A percentile compares a stretch with the other conserved stretches of the same genome.
Conservation (phyloP, 352 stramenopile genomes). For the Pythium dissotocum region DNA sequence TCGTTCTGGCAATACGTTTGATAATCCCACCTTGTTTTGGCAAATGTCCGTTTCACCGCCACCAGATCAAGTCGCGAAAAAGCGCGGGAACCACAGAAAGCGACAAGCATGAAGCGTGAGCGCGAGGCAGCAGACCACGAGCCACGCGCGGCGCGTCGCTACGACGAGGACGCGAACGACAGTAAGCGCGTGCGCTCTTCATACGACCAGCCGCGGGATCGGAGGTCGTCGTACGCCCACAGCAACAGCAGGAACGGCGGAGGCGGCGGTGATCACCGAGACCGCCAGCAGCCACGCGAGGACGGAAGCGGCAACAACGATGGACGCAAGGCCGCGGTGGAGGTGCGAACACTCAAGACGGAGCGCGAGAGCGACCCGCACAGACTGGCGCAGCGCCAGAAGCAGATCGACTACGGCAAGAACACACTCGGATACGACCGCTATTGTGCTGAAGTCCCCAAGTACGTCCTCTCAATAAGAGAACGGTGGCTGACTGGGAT, state of each 20-base stretch:
- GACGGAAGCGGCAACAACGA: neutral
- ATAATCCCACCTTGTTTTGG: conserved; percentile 13
- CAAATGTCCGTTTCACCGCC: conserved; percentile 6
- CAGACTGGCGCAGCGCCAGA: conserved; percentile 87
- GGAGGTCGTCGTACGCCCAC: neutral
- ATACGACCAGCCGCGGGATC: conserved; percentile 11
- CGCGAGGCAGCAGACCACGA: conserved; percentile 8
- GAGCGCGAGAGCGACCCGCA: conserved; percentile 80
- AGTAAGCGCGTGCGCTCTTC: conserved; percentile 16
- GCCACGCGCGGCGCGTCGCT: neutral
- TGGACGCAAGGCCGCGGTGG: conserved; percentile 2
- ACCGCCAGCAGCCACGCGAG: neutral
- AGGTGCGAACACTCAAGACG: conserved; percentile 51
- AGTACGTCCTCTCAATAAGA: conserved; percentile 26
- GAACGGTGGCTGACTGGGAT: neutral
- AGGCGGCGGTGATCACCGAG: neutral
- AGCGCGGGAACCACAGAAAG: neutral
- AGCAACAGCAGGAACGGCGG: neutral
- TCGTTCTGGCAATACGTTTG: neutral
- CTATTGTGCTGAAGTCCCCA: conserved; percentile 70
- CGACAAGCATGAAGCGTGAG: conserved; percentile 23
- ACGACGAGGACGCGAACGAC: neutral
- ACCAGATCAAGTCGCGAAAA: conserved; percentile 4
- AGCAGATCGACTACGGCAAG: conserved; percentile 93
- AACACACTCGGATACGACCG: conserved; percentile 92